phyloP scores from a whole-genome alignment of 2,329 filamentous ascomycete species.

The Aspergillus costaricaensis region DNA sequence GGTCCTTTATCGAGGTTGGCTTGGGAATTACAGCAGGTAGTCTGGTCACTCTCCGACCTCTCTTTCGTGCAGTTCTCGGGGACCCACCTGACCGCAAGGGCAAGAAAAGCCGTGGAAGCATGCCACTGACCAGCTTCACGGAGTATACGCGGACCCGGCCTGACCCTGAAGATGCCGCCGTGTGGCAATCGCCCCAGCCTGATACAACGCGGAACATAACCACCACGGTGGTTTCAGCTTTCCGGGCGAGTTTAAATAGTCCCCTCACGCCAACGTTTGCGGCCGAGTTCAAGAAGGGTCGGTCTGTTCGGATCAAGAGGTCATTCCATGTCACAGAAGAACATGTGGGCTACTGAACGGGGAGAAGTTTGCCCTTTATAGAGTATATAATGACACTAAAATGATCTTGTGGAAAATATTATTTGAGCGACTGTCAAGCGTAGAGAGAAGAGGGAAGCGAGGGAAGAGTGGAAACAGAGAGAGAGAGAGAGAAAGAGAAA shows the following conservation, averaged over 20 bases:
- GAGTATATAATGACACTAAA: no score
- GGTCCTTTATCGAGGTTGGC: slow-evolving; percentile 32
- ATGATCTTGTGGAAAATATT: no score
- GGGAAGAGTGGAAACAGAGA: no score
- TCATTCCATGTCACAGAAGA: neutral
- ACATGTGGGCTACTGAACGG: neutral
- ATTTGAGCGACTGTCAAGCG: no score
- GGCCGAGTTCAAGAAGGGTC: neutral
- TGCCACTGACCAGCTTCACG: neutral
- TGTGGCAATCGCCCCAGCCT: neutral
- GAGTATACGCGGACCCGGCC: neutral
- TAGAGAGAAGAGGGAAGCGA: no score
- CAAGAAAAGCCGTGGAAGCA: neutral
- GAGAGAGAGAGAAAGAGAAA: no score
- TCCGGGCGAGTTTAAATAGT: neutral
- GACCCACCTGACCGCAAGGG: neutral
- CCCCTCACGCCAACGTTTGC: neutral
- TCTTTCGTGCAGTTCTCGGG: slow-evolving; percentile 34
- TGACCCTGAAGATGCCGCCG: neutral
- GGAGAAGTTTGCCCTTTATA: neutral
- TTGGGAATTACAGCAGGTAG: slow-evolving; percentile 45
- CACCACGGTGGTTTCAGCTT: neutral
- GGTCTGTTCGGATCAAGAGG: neutral
- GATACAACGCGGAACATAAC: neutral
- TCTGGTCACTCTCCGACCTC: slow-evolving; percentile 49